These are phyloP conservation scores for Termitomyces sp. DNA, from an alignment of 768 basidiomycete genomes.

Conservation along the genomic window DNA sequence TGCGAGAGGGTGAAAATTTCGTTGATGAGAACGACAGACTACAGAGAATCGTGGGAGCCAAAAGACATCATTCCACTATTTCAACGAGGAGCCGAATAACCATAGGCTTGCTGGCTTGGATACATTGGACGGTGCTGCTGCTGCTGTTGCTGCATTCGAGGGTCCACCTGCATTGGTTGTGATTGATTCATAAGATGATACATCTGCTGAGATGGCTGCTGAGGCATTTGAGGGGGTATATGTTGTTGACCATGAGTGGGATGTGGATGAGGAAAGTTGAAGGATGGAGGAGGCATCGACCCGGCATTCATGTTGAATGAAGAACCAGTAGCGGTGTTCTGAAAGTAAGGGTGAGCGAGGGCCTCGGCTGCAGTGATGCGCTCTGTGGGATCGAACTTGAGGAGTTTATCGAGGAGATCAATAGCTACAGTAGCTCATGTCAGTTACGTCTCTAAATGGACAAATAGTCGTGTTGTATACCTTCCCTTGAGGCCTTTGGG, in stretches of 20 bases:
- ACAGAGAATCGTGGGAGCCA: background rate
- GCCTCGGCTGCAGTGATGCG: conserved; percentile 91
- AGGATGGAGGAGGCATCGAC: conserved; percentile 63
- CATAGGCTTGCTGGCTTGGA: conserved; percentile 8
- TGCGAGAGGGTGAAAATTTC: background rate
- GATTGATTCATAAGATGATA: conserved; percentile 28
- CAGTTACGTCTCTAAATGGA: background rate
- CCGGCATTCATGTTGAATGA: conserved; percentile 42
- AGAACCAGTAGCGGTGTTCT: conserved; percentile 39
- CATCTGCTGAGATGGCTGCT: conserved; percentile 24
- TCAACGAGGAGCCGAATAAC: conserved; percentile 11
- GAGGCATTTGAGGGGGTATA: conserved; percentile 23
- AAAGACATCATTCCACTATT: background rate
- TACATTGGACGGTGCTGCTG: conserved; percentile 10
- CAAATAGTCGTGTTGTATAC: conserved; percentile 26
- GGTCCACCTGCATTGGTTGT: conserved; percentile 14
- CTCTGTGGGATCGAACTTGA: conserved; percentile 94
- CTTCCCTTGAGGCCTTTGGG: conserved; percentile 82
- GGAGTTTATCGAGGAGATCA: conserved; percentile 88
- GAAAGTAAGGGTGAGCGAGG: conserved; percentile 89
- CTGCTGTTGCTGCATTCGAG: conserved; percentile 7
- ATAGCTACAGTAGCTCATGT: conserved; percentile 47
- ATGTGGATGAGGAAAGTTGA: conserved; percentile 65
- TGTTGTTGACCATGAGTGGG: conserved; percentile 48
- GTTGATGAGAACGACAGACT: background rate